These are phyloP conservation scores for Rhodamnia rubescens DNA, from an alignment of 345 rosid genomes.

Conservation along the genomic window DNA sequence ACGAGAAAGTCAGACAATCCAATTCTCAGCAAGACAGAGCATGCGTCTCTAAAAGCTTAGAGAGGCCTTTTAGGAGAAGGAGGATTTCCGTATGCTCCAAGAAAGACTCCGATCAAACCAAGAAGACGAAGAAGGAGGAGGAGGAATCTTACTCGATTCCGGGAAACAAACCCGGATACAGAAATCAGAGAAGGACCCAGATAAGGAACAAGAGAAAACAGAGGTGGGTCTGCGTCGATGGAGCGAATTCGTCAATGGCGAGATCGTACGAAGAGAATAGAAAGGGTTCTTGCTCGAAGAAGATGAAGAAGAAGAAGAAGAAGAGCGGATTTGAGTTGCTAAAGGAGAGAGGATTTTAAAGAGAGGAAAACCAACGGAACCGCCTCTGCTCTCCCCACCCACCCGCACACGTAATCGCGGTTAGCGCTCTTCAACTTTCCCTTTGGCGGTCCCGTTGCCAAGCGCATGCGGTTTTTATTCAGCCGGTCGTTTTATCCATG, in stretches of 20 bases:
- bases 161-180: not conserved
- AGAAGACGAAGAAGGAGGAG: not conserved
- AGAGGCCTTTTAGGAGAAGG: not conserved
- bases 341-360: not conserved
- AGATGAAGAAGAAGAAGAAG: not conserved
- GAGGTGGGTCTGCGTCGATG: not conserved
- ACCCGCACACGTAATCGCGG: not conserved
- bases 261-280: not conserved
- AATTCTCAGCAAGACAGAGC: not conserved
- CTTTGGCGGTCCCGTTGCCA: not conserved
- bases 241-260: too few relatives aligned
- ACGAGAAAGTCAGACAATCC: not conserved
- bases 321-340: not conserved
- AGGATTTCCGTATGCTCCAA: not conserved
- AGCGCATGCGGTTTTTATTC: not conserved
- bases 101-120: not conserved
- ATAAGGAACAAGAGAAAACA: not conserved
- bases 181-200: not conserved
- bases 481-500: not conserved
- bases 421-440: not conserved
- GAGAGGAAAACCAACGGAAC: not conserved
- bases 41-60: not conserved
- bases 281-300: not conserved
- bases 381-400: not conserved
- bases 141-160: not conserved